Evolutionary conservation across 352 stramenopile genomes (phyloP).

Genomic region (Pythium chondricola): DNA sequence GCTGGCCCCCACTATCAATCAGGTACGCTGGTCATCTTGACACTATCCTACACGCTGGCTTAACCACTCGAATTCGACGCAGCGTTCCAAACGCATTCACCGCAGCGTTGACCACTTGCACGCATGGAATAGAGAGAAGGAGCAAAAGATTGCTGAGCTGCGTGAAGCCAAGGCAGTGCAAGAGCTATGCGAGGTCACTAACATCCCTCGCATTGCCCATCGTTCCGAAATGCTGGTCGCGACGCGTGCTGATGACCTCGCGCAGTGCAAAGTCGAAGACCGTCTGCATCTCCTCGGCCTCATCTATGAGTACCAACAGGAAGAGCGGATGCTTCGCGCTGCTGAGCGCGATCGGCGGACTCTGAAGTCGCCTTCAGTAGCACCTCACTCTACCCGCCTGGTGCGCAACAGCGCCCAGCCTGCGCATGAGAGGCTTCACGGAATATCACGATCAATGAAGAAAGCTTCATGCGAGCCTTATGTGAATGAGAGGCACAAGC

Average conservation of each 20-base stretch:
- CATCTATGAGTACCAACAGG: slow-evolving; percentile 66
- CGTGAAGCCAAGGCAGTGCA: slow-evolving; percentile 26
- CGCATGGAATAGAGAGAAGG: slow-evolving; percentile 53
- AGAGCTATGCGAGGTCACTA: slow-evolving; percentile 23
- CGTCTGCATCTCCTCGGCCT: slow-evolving; percentile 57
- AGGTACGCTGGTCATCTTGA: slow-evolving; percentile 22
- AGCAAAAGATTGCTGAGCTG: slow-evolving; percentile 43
- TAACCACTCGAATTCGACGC: not conserved
- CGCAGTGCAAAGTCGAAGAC: slow-evolving; percentile 59
- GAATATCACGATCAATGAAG: slow-evolving; percentile 36
- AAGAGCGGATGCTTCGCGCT: slow-evolving; percentile 29
- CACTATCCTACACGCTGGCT: not conserved
- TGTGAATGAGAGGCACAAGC: not conserved
- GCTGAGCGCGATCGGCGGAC: slow-evolving; percentile 1
- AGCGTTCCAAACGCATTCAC: slow-evolving; percentile 57
- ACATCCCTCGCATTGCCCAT: slow-evolving; percentile 18
- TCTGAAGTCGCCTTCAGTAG: slow-evolving; percentile 27
- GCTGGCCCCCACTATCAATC: slow-evolving; percentile 45
- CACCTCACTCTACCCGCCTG: slow-evolving; percentile 48
- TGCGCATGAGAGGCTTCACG: slow-evolving; percentile 49
- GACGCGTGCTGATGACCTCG: slow-evolving; percentile 39
- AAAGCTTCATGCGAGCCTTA: not conserved
- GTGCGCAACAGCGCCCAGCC: slow-evolving; percentile 16
- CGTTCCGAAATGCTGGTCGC: slow-evolving; percentile 29
- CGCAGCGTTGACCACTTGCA: slow-evolving; percentile 56